Percentiles rank a stretch among this genome's conserved stretches.
Conservation (phyloP, 2,329 filamentous ascomycete genomes). For the Microcyclospora pomicola region DNA sequence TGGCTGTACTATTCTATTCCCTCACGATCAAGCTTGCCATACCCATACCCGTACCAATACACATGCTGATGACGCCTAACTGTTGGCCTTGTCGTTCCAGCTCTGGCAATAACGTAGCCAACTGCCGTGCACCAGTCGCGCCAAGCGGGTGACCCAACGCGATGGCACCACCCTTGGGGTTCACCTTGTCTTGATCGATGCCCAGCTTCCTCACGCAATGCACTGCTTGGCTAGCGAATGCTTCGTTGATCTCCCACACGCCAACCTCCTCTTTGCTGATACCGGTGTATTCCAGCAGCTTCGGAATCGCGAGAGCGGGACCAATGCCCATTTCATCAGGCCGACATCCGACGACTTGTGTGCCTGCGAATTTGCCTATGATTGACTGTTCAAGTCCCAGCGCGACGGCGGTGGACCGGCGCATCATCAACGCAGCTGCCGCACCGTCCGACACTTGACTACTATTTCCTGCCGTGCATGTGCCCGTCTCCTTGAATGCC, state of each 20-base stretch:
- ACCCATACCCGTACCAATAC: slow-evolving; percentile 42
- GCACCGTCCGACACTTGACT: slow-evolving; percentile 82
- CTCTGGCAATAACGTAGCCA: slow-evolving; percentile 59
- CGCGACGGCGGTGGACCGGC: slow-evolving; percentile 60
- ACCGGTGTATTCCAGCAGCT: slow-evolving; percentile 56
- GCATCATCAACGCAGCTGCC: slow-evolving; percentile 70
- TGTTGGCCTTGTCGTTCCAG: slow-evolving; percentile 53
- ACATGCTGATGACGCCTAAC: slow-evolving; percentile 84
- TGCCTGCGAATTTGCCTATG: slow-evolving; percentile 70
- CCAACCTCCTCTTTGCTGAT: slow-evolving; percentile 56
- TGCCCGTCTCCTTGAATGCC: slow-evolving; percentile 62
- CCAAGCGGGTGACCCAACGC: slow-evolving; percentile 87
- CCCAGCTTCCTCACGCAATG: slow-evolving; percentile 61
- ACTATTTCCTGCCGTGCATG: slow-evolving; percentile 72
- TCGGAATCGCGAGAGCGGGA: slow-evolving; percentile 73
- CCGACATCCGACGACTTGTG: slow-evolving; percentile 60
- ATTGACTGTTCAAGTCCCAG: slow-evolving; percentile 57
- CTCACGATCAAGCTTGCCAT: slow-evolving; percentile 39
- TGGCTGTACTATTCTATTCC: slow-evolving; percentile 22
- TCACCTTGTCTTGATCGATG: slow-evolving; percentile 58
- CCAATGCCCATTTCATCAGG: slow-evolving; percentile 94
- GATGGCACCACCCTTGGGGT: slow-evolving; percentile 86
- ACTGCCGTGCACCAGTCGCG: slow-evolving; percentile 71
- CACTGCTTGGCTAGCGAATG: slow-evolving; percentile 49
- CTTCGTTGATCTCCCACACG: slow-evolving; percentile 90